Evolutionary conservation across 192 early-diverging fungal species (phyloP), one percentile per base, ranked within the genome.

Genomic region (Backusella westeae): DNA sequence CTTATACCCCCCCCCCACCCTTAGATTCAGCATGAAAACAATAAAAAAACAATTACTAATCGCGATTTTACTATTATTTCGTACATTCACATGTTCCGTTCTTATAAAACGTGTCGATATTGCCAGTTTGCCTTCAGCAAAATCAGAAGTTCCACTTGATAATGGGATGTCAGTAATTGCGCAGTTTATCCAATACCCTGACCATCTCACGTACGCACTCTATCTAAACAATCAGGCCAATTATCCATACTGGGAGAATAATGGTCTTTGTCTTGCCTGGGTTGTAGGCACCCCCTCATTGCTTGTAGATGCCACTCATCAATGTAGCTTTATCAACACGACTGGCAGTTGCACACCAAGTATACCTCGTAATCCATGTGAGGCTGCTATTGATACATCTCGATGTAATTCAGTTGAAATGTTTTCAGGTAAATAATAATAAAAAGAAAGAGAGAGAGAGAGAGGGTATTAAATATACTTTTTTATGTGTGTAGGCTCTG

Each of bases 151-250:
- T 0, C 77, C 77, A 42, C 63, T 78, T 14, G 56, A 71, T 23
- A 78, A 78, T 65, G 66, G 66, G 15, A 78, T 78, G 77, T 36
- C 39, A 29, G 72, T 73, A 1, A 38, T 71, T 44, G 68, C 71
- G 36, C 34, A 72, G 23, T 73, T 78, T 41, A 67, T 71, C 6
- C 77, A 78, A 67, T 78, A 72, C n/a, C 10, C 71, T 0, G 53
- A 34, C 15, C 46, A 78, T 21, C 38, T 72, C 12, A 73, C 53
- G 21, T 78, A 78, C 17, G 72, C 77, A 19, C 36, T 78, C 4
- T 73, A 53, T 52, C 29, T 78, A 23, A 36, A 67, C 32, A 56
- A 71, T 7, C 66, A 73, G 21, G 77, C 7, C 26, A 29, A 42
- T 0, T 73, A 65, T 36, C 63, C 52, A n/a, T 78, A 73, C 36